Evolutionary conservation across 2,329 filamentous ascomycete species (phyloP), one percentile per base, ranked within the genome.

Genomic region (Xylariales sp.): DNA sequence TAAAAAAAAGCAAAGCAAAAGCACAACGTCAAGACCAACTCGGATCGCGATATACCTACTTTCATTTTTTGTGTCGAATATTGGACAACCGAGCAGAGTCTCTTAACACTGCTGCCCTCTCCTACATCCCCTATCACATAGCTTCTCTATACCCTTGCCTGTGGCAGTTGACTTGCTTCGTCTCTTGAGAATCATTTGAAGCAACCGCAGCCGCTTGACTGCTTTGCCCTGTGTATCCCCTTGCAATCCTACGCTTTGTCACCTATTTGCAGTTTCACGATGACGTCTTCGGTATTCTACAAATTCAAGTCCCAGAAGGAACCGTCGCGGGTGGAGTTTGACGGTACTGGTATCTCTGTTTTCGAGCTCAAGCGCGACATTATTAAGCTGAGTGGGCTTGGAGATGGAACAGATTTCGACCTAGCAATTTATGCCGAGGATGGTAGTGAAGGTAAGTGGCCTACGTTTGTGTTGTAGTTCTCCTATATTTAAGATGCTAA

Each of bases 231-330:
- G 6, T 18, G 13, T 21, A 15, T 19, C n/a, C 16, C 15, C 19
- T 21, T 19, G 17, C 23, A 17, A 18, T 29, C 34, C 16, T 17
- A 12, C 12, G 19, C 16, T 15, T 18, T 17, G 20, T 21, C 42
- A 50, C 43, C 45, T 39, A 41, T 41, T 41, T 38, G 27, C 19
- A 33, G 41, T 46, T 45, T 37, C 69, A 80, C 57, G 57, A 96
- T 96, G 90, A 81, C 88, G 61, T 95, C 93, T 40, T 97, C 90
- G 50, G 93, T 98, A 59, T 97, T 96, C 69, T 98, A 96, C 86
- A 95, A 95, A 70, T 98, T 98, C 83, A 97, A 96, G 70, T 97
- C 91, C 53, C 89, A 94, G 61, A 96, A 89, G 70, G 93, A 97
- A 60, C 88, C 89, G 43, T 88, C 88, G 41, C 82, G 90, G 58